phyloP scores from a whole-genome alignment of 176 grass and related monocot genomes.

The Sorghum bicolor region Sorghum_bicolor_NCBIv3 NC_012873.2:68146001-68146500 shows the following conservation, averaged over 20 bases:
- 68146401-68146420: not conserved
- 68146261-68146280: not conserved
- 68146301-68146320: not conserved
- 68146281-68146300: not conserved
- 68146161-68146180: not conserved
- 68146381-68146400: not conserved
- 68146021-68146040: constrained; percentile 31
- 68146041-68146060: constrained; percentile 33
- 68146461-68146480: not conserved
- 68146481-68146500: not conserved
- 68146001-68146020: constrained; percentile 3
- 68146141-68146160: not conserved
- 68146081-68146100: constrained; percentile 29
- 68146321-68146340: not conserved
- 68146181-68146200: not conserved
- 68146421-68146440: not conserved
- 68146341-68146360: not conserved
- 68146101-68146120: constrained; percentile 20
- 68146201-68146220: not conserved
- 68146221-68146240: not conserved
- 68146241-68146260: not conserved
- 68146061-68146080: constrained; percentile 38
- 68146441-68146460: not conserved
- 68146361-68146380: not conserved
- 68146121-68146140: not conserved